Evolutionary conservation across 2,329 filamentous ascomycete species (phyloP).

Genomic region (Xenosphaeropsis pyriputrescens): DNA sequence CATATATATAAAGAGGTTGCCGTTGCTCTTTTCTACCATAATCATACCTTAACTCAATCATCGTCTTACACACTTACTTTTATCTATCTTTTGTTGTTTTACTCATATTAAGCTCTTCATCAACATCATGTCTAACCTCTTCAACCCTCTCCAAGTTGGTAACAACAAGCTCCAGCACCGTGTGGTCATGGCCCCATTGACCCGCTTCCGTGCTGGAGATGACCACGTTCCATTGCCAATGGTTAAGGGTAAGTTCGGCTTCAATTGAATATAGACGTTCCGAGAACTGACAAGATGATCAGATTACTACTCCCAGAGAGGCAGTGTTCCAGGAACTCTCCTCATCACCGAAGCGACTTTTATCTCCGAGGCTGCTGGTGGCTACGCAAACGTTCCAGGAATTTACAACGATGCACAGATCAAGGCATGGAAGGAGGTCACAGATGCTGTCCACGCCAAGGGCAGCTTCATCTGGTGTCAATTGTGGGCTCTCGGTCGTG

Average conservation of each 20-base stretch:
- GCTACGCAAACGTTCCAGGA: conserved; percentile 35
- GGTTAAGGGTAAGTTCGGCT: conserved; percentile 15
- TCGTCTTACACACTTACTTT: not conserved
- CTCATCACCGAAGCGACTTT: conserved; percentile 40
- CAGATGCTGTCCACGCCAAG: conserved; percentile 42
- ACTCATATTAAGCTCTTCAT: not conserved
- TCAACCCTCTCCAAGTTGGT: conserved; percentile 27
- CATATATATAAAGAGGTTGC: too few relatives aligned
- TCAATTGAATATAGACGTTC: too few relatives aligned
- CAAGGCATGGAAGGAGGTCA: conserved; percentile 40
- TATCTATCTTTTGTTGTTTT: not conserved
- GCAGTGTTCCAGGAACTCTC: conserved; percentile 31
- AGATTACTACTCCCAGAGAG: conserved; percentile 38
- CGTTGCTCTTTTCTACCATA: too few relatives aligned
- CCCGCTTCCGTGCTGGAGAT: conserved; percentile 33
- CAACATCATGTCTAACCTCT: conserved; percentile 19
- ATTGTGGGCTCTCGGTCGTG: conserved; percentile 43
- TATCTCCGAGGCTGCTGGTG: conserved; percentile 27
- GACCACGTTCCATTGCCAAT: conserved; percentile 28
- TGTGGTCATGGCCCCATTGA: conserved; percentile 41
- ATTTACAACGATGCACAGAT: conserved; percentile 38
- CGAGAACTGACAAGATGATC: too few relatives aligned
- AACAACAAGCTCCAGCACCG: conserved; percentile 24
- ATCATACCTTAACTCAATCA: too few relatives aligned
- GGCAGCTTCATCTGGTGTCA: conserved; percentile 42